Evolutionary conservation across 805 yeast genomes (phyloP), one percentile per base, ranked within the genome.

Genomic region (Kuraishia capsulata): DNA sequence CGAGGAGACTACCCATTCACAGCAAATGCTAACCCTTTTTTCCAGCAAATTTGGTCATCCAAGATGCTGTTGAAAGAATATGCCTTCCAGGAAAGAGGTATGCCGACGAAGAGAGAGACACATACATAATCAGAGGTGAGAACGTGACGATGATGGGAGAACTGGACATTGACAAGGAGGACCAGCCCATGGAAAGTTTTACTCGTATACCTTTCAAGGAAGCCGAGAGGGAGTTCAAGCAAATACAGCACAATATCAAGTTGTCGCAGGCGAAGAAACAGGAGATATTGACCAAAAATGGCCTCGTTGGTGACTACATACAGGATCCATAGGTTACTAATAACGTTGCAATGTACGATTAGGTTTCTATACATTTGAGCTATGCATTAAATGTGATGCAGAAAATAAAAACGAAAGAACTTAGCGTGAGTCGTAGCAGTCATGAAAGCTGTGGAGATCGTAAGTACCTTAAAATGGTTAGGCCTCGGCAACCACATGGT

Each of bases 61-160:
- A 92, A 61, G 95, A 89, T 56, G 78, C 96, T 14, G 66, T 78
- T 35, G 97, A 92, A 58, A 75, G 96, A 58, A 76, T 88, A 49
- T 84, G 84, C 54, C 65, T 81, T 46, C 56, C 68, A 14, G 75
- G 69, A 13, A 49, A 44, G 8, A 61, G 64, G 35, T 90, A 78
- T 54, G 95, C 84, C 6, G 96, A 90, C 56, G 48, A 53, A 13
- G 39, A 41, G 6, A 72, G 82, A 38, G 96, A 96, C 8, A 84
- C 86, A 37, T 81, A 79, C 54, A 73, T 92, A 64, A 81, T 92
- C 30, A 81, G 98, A 61, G 98, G 98, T 44, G 98, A 92, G 59
- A 90, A 90, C 51, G 92, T 92, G 6, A 92, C 89, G 8, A 75
- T 89, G 78, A 58, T 92, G 56, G 98, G 97, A 17, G 97, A 90